Base-by-base conservation (phyloP, 495 filamentous ascomycete species). In the Podospora tetraspora region DNA sequence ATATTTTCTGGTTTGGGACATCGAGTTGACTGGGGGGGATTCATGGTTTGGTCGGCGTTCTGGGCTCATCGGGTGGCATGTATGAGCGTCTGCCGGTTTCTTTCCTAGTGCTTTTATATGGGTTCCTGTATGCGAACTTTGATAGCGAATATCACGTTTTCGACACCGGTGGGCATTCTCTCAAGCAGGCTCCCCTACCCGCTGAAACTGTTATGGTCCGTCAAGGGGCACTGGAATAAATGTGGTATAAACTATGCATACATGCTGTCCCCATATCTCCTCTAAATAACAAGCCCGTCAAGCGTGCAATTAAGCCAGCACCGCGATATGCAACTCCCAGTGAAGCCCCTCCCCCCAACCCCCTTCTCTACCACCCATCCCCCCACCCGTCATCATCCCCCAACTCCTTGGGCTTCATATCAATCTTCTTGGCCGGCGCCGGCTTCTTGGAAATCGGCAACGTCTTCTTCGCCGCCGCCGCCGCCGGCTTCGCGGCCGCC, bases 331-430 rank as follows among this genome's bases (percentile, higher is more conserved):
- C 43, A n/a, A 43, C 37, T 3, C 57, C n/a, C 27, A 27, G 27
- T 27, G 27, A 27, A 27, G 27, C 27, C 13, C 12, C 12, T 3
- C 25, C 19, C 6, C n/a, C n/a, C n/a, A n/a, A 25, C 25, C 25
- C 3, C 22, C 56, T n/a, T n/a, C 19, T 13, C 65, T 74, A 84
- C 90, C 89, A 92, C 22, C 86, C 87, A 76, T 88, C 89, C 27
- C 88, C 90, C 90, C 89, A 91, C 3, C 84, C 85, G 71, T 88
- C 87, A 67, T 88, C 86, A 2, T 76, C 85, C 7, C 78, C 83
- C 30, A 82, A 81, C 37, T 85, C 83, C 74, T 86, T 88, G 3
- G 83, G 83, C 72, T 82, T 83, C 66, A 80, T 79, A 70, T 87
- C 84, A 69, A 82, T 80, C 76, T 83, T 85, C 79, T 85, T 86